Evolutionary conservation across 176 grass and related monocot species (phyloP).

Genomic region (Cocos nucifera): DNA sequence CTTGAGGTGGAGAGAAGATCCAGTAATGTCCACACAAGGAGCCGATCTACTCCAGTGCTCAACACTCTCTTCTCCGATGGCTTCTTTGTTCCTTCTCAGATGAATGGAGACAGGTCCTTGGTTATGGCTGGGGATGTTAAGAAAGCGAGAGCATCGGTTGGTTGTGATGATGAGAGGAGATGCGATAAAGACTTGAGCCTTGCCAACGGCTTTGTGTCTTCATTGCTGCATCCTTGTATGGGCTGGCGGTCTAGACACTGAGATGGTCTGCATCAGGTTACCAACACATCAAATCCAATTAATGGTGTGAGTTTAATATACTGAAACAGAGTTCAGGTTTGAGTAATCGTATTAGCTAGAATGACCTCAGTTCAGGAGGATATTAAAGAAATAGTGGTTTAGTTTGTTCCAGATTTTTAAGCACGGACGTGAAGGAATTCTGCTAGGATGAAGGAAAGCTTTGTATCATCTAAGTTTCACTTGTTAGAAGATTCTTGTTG

Average conservation of each 20-base stretch:
- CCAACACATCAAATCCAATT: neutral
- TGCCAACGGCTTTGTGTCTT: neutral
- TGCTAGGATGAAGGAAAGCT: no score
- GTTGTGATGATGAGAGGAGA: neutral
- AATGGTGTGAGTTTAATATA: no score
- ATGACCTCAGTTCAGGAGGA: no score
- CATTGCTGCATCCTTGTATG: conserved; percentile 6
- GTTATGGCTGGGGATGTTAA: neutral
- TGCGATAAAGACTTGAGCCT: neutral
- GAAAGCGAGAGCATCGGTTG: neutral
- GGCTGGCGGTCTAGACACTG: conserved; percentile 1
- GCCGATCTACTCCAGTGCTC: neutral
- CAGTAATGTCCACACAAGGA: neutral
- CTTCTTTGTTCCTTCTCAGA: neutral
- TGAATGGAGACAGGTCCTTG: neutral
- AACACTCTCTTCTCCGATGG: conserved; percentile 7
- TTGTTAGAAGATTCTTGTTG: no score
- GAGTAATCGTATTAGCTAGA: no score
- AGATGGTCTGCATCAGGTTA: neutral
- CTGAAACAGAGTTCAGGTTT: no score
- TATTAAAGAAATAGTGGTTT: no score
- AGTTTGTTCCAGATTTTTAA: no score
- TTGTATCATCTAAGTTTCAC: no score
- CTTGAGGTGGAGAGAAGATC: conserved; percentile 13
- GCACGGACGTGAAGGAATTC: no score